These are phyloP conservation scores for Mycena olivaceomarginata DNA, from an alignment of 768 basidiomycete species.

Conservation along the genomic window DNA sequence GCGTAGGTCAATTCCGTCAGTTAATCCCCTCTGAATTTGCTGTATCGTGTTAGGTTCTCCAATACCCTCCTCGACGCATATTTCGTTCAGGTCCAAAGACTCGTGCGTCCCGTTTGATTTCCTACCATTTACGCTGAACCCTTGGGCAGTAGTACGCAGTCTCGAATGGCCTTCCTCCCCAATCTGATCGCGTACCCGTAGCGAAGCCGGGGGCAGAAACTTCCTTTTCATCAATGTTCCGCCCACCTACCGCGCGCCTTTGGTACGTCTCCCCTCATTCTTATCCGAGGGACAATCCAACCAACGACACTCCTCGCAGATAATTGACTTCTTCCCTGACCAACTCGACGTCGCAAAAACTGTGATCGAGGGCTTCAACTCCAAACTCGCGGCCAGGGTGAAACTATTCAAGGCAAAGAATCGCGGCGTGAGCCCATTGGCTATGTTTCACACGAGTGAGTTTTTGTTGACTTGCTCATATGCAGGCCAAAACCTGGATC, in stretches of 20 bases:
- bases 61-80: conserved; percentile 69
- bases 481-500: conserved; percentile 66
- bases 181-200: conserved; percentile 39
- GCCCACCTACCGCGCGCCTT: conserved; percentile 63
- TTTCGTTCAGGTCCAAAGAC: conserved; percentile 68
- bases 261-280: conserved; percentile 50
- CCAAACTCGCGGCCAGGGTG: conserved; percentile 65
- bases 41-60: conserved; percentile 60
- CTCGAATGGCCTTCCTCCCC: background rate
- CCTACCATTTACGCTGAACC: background rate
- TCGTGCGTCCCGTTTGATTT: conserved; percentile 56
- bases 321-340: conserved; percentile 63
- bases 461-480: background rate
- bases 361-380: conserved; percentile 73
- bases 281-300: background rate
- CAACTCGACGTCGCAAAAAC: conserved; percentile 63
- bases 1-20: conserved; percentile 60
- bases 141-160: conserved; percentile 53
- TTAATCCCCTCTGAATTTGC: background rate
- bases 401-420: conserved; percentile 64
- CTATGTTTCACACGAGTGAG: too few relatives aligned
- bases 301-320: conserved; percentile 54
- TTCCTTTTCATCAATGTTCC: conserved; percentile 70
- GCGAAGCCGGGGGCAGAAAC: conserved; percentile 73
- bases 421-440: conserved; percentile 62